These are phyloP conservation scores for Microbotryum saponariae DNA, from an alignment of 1,284 basidiomycete genomes.

Conservation along the genomic window DNA sequence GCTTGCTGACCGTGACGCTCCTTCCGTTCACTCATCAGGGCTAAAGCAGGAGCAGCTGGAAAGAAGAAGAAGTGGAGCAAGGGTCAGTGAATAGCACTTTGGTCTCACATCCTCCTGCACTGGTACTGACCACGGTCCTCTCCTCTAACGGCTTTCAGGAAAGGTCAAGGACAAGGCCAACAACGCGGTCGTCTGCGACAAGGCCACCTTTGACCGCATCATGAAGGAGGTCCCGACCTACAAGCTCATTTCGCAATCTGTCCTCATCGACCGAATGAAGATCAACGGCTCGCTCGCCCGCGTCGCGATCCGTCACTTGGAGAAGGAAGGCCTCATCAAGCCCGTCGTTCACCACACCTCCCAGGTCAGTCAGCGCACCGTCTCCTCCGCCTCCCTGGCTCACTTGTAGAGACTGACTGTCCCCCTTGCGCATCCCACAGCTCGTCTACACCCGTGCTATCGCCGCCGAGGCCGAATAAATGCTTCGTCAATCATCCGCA, in stretches of 20 bases:
- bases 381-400: neutral
- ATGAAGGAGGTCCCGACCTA: constrained; percentile 99
- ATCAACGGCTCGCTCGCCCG: constrained; percentile 94
- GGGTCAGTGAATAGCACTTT: neutral
- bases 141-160: neutral
- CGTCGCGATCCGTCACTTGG: constrained; percentile 83
- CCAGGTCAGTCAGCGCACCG: constrained; percentile 53
- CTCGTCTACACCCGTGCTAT: constrained; percentile 4
- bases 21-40: neutral
- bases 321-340: constrained; percentile 91
- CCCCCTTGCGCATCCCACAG: neutral
- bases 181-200: constrained; percentile 89
- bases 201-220: constrained; percentile 57
- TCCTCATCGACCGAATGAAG: constrained; percentile 95
- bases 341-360: constrained; percentile 90
- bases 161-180: constrained; percentile 42
- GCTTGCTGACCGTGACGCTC: no score
- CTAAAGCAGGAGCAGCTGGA: constrained; percentile 22
- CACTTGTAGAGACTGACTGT: neutral
- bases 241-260: constrained; percentile 96
- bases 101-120: neutral
- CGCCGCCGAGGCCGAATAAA: constrained; percentile 1
- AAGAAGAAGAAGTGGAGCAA: constrained; percentile 39
- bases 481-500: neutral
- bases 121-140: neutral